Evolutionary conservation across 1,284 basidiomycete species (phyloP), one percentile per base, ranked within the genome.

Genomic region (Ustilago xerochloae): DNA sequence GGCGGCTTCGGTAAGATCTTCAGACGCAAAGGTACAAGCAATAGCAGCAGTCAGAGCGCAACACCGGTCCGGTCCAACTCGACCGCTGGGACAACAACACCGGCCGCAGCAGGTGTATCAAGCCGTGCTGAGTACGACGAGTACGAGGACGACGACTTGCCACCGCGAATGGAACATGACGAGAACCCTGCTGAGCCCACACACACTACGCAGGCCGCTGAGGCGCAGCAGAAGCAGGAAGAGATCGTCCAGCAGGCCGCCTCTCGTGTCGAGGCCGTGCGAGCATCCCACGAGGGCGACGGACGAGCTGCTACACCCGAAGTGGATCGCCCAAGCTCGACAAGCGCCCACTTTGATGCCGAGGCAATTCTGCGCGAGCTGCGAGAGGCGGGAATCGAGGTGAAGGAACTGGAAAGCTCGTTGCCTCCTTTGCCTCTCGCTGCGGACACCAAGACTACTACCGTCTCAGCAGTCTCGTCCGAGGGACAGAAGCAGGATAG

Each of bases 311-410:
- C 59, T 20, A 75, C 71, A 35, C 67, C 78, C 6, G 72, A 78
- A 47, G 57, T 47, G 28, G 68, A 72, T 47, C 63, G 64, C 36
- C 65, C 66, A n/a, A 54, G 55, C 26, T 54, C 61, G 38, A 55
- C 30, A 33, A 56, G 66, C 20, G 74, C 71, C 2, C 76, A 77
- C 28, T 68, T 80, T 28, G 80, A 81, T 33, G 78, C 77, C 4
- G 80, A 78, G 32, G 76, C 75, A n/a, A 76, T 81, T 12, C 59
- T 81, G 38, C 77, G 75, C 35, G 79, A 81, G 57, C 48, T 81
- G 51, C 59, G 79, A 12, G 72, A 79, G 50, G 75, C 75, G 13
- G 80, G 80, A 2, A 81, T 81, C 50, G 72, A 80, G 45, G 80
- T 81, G 1, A 65, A 60, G 36, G 80, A 81, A 62, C 70, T 81